phyloP scores from a whole-genome alignment of 352 stramenopile genomes.

The Phytophthora capsici region DNA sequence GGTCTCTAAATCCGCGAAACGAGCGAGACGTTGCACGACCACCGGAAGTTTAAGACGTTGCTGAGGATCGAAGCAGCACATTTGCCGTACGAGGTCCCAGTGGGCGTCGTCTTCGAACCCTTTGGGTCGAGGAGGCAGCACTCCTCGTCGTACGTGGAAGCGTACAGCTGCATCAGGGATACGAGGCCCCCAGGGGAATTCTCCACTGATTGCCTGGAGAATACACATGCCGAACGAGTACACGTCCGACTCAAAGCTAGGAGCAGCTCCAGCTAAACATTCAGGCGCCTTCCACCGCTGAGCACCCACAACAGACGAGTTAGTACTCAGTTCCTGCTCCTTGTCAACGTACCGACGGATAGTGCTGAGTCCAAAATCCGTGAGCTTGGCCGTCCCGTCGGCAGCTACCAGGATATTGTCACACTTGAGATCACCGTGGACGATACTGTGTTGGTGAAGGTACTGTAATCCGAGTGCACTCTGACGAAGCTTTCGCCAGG shows the following conservation, averaged over 20 bases:
- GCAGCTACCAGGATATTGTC: slow-evolving; percentile 47
- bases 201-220: slow-evolving; percentile 34
- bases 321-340: slow-evolving; percentile 4
- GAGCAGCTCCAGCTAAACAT: slow-evolving; percentile 19
- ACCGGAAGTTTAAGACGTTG: slow-evolving; percentile 39
- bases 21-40: slow-evolving; percentile 39
- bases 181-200: slow-evolving; percentile 32
- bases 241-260: slow-evolving; percentile 41
- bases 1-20: slow-evolving; percentile 35
- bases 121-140: slow-evolving; percentile 31
- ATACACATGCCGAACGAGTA: slow-evolving; percentile 50
- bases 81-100: slow-evolving; percentile 36
- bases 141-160: slow-evolving; percentile 35
- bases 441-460: slow-evolving; percentile 42
- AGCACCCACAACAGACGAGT: slow-evolving; percentile 22
- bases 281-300: slow-evolving; percentile 40
- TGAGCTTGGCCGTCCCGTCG: slow-evolving; percentile 37
- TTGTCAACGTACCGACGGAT: slow-evolving; percentile 26
- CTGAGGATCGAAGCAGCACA: slow-evolving; percentile 42
- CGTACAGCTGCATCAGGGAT: slow-evolving; percentile 41
- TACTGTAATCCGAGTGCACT: slow-evolving; percentile 37
- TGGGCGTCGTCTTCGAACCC: slow-evolving; percentile 31
- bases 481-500: slow-evolving; percentile 37
- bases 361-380: slow-evolving; percentile 43
- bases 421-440: slow-evolving; percentile 48